Percentiles rank a stretch among this genome's conserved stretches.
These are phyloP conservation scores for Yarrowia keelungensis DNA, from an alignment of 805 yeast genomes.

Conservation along the genomic window DNA sequence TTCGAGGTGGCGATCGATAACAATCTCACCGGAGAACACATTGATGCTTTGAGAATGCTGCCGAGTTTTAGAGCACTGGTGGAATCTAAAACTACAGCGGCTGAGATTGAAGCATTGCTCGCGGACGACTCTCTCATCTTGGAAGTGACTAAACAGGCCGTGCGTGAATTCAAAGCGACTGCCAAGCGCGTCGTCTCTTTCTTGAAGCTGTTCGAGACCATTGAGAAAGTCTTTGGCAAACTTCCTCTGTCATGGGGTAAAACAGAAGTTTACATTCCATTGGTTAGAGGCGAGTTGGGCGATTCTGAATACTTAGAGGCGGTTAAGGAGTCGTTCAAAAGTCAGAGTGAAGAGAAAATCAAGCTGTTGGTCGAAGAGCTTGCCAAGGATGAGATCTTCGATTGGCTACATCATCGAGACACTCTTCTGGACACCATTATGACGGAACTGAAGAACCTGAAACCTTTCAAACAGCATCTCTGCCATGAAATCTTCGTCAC, in stretches of 20 bases:
- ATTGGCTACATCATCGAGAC: constrained; percentile 4
- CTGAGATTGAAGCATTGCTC: constrained; percentile 38
- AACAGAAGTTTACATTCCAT: constrained; percentile 9
- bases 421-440: neutral
- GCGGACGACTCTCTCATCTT: constrained; percentile 39
- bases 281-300: constrained; percentile 12
- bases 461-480: constrained; percentile 43
- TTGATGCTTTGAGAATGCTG: constrained; percentile 48
- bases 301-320: constrained; percentile 6
- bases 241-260: constrained; percentile 1
- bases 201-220: constrained; percentile 22
- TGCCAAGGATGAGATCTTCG: constrained; percentile 15
- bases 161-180: constrained; percentile 41
- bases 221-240: neutral
- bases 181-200: constrained; percentile 19
- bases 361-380: neutral
- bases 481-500: constrained; percentile 57
- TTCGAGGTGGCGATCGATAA: constrained; percentile 8
- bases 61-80: constrained; percentile 51
- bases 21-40: constrained; percentile 42
- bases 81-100: constrained; percentile 44
- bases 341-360: neutral
- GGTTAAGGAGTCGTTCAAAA: neutral
- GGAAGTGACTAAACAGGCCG: constrained; percentile 38
- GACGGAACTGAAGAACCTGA: neutral